These are phyloP conservation scores for Psidium friedrichsthalianum DNA, from an alignment of 345 rosid species.

Conservation along the genomic window DNA sequence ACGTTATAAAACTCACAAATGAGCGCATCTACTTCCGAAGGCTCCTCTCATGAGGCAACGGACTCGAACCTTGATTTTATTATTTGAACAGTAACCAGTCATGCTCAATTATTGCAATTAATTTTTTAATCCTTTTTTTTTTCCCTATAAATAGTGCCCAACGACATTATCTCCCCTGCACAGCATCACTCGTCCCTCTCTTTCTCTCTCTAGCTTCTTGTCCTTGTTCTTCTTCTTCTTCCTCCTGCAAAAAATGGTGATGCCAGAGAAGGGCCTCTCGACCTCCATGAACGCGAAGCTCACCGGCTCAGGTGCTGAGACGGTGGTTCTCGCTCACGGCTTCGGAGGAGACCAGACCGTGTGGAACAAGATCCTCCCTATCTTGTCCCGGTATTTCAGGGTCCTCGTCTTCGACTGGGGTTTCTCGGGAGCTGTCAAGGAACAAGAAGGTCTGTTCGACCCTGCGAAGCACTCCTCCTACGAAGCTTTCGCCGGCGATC, in stretches of 20 bases:
- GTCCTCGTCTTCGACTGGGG: slow-evolving; percentile 67
- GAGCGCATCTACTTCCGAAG: background rate
- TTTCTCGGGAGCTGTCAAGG: slow-evolving; percentile 60
- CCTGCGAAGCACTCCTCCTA: slow-evolving; percentile 44
- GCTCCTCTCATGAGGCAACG: background rate
- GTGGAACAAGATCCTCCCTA: slow-evolving; percentile 51
- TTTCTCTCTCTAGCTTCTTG: background rate
- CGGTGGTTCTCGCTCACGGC: slow-evolving; percentile 59
- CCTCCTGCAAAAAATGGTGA: slow-evolving; percentile 14
- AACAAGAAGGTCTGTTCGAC: slow-evolving; percentile 31
- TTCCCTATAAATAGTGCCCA: background rate
- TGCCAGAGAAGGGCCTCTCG: slow-evolving; percentile 25
- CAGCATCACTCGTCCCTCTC: background rate
- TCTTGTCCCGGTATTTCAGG: slow-evolving; percentile 26
- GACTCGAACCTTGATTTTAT: background rate
- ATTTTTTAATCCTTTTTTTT: background rate
- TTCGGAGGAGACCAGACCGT: slow-evolving; percentile 59
- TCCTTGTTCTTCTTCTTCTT: background rate
- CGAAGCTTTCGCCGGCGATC: slow-evolving; percentile 46
- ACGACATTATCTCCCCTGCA: background rate
- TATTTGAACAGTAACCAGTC: background rate
- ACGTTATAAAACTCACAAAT: background rate
- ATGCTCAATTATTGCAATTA: background rate
- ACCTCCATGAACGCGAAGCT: slow-evolving; percentile 52
- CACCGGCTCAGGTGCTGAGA: slow-evolving; percentile 32